Percentiles rank a stretch among this genome's conserved stretches.
phyloP scores from a whole-genome alignment of 2,329 filamentous ascomycete genomes.

The Sporothrix schenckii region DNA sequence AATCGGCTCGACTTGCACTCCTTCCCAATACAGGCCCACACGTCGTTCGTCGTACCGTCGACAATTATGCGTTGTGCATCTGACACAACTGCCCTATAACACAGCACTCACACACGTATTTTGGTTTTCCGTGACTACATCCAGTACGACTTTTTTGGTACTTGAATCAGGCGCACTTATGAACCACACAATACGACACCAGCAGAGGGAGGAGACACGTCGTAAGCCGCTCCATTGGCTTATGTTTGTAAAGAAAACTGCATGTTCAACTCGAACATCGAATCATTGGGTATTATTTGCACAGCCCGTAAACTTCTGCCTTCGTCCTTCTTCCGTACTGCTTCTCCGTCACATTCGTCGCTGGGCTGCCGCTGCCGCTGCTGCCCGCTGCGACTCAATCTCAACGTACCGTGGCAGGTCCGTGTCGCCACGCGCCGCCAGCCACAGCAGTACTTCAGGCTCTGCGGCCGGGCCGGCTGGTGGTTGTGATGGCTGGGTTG shows the following conservation, averaged over 20 bases:
- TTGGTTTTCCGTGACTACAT: no score
- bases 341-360: not conserved
- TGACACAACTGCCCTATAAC: no score
- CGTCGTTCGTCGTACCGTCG: not conserved
- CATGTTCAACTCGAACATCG: not conserved
- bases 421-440: slow-evolving; percentile 50
- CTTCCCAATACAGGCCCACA: not conserved
- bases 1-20: not conserved
- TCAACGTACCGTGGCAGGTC: slow-evolving; percentile 52
- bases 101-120: no score
- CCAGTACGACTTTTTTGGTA: no score
- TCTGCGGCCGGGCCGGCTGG: slow-evolving; percentile 44
- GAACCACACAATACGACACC: no score
- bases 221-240: not conserved
- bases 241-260: not conserved
- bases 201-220: no score
- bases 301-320: not conserved
- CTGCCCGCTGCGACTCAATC: slow-evolving; percentile 37
- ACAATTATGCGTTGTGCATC: no score
- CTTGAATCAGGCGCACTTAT: no score
- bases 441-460: slow-evolving; percentile 54
- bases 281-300: slow-evolving; percentile 8
- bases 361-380: slow-evolving; percentile 7
- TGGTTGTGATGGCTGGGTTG: slow-evolving; percentile 34
- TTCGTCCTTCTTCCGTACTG: not conserved